These are phyloP conservation scores for Leccinum olivaceopallidum DNA, from an alignment of 768 basidiomycete genomes.

Conservation along the genomic window DNA sequence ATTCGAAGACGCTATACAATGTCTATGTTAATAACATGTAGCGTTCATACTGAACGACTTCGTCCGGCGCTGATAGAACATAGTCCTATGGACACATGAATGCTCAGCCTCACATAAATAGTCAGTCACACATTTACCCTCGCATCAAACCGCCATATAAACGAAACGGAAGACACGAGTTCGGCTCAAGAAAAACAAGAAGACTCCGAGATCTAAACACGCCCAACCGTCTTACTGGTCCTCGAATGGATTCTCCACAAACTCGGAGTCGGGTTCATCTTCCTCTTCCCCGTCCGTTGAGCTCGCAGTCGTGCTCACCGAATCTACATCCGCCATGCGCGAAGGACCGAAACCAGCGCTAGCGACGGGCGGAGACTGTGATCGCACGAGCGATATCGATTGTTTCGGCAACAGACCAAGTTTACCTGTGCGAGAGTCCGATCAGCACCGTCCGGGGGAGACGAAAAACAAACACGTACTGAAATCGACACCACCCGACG, in stretches of 20 bases:
- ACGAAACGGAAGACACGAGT: too few relatives aligned
- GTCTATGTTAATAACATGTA: neutral
- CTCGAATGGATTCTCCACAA: constrained; percentile 76
- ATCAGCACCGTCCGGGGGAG: neutral
- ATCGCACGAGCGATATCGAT: constrained; percentile 57
- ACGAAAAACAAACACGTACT: constrained; percentile 22
- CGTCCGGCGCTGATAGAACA: neutral
- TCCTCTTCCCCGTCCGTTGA: constrained; percentile 50
- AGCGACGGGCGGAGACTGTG: constrained; percentile 30
- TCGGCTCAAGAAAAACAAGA: neutral
- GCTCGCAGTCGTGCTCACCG: constrained; percentile 25
- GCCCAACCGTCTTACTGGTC: constrained; percentile 34
- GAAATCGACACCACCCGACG: constrained; percentile 31
- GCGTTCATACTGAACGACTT: neutral
- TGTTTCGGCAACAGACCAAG: constrained; percentile 73
- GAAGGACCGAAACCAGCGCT: constrained; percentile 2
- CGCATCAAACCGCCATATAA: too few relatives aligned
- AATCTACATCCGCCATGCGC: constrained; percentile 9
- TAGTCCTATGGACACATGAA: neutral
- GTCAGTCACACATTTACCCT: neutral
- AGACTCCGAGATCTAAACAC: neutral
- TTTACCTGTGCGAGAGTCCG: constrained; percentile 44
- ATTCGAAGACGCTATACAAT: neutral
- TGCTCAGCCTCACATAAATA: neutral
- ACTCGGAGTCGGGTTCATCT: constrained; percentile 56